Percentiles rank a stretch among this genome's conserved stretches.
Evolutionary conservation across 2,329 filamentous ascomycete genomes (phyloP).

Genomic region (Bipolaris gigantea): DNA sequence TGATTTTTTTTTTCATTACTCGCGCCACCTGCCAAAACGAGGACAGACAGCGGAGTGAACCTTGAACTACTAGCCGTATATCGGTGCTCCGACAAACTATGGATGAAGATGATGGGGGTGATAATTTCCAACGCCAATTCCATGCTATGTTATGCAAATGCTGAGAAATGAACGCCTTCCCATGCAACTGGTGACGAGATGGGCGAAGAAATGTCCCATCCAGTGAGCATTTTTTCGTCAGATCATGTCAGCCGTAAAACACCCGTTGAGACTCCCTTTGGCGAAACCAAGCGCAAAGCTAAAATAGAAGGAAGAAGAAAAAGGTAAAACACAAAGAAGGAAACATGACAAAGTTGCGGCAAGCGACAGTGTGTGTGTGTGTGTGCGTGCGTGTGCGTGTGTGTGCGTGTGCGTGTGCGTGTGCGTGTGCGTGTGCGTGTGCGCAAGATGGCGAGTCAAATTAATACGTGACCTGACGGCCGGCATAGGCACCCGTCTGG

Average conservation of each 20-base stretch:
- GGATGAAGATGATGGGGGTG: constrained; percentile 4
- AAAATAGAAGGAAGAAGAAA: constrained; percentile 13
- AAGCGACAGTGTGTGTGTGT: constrained; percentile 23
- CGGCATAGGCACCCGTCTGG: constrained; percentile 29
- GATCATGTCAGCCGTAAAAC: constrained; percentile 6
- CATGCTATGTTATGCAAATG: constrained; percentile 14
- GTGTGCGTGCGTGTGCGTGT: constrained; percentile 8
- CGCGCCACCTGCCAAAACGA: constrained; percentile 6
- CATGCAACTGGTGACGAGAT: constrained; percentile 10
- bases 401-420: constrained; percentile 6
- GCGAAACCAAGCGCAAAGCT: constrained; percentile 1
- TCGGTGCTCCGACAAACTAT: constrained; percentile 10
- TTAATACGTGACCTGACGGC: constrained; percentile 37
- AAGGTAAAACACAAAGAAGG: constrained; percentile 9
- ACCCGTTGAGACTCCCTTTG: background rate
- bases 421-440: constrained; percentile 8
- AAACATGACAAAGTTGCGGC: constrained; percentile 11
- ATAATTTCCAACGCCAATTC: constrained; percentile 12
- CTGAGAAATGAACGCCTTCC: constrained; percentile 7
- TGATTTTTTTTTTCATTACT: constrained; percentile 16
- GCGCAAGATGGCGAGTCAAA: constrained; percentile 25
- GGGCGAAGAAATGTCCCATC: constrained; percentile 15
- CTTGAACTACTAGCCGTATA: constrained; percentile 1
- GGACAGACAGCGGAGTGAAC: constrained; percentile 7
- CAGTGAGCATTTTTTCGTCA: constrained; percentile 13